Base-by-base conservation (phyloP, 129 eudicot species). In the Tanacetum coccineum region DNA sequence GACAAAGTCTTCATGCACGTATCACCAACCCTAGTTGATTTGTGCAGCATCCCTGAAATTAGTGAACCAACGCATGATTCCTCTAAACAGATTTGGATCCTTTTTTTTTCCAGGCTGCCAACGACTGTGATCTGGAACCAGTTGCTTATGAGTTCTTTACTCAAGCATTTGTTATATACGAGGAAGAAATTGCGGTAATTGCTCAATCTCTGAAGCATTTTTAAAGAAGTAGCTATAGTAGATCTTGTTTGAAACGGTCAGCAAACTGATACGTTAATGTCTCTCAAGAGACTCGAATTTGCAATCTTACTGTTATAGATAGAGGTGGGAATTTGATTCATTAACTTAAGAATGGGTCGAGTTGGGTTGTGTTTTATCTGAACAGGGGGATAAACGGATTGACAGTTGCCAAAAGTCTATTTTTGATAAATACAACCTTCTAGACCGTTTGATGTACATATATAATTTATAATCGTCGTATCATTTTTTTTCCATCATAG, bases 81-180 rank as follows among this genome's bases (percentile, higher is more conserved):
- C 9, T 36, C 42, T 36, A 8, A 36, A 36, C 1, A 36, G 42
- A 36, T 17, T 13, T 15, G 25, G 9, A 19, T 12, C 32, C 67
- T 70, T 52, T 17, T 17, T 58, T 20, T 60, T 19, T 54, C 32
- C 89, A 93, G 99, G 96, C 96, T 76, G 96, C 99, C 77, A 89
- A 83, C 76, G 99, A 93, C 80, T 86, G 96, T 71, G 95, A 89
- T 74, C 81, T 93, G 59, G 99, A 93, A 80, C 87, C 95, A 62
- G 80, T 93, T 79, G 99, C 99, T 48, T 93, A 93, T 84, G 99
- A 93, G 8, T 89, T 86, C 68, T 93, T 93, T 73, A 93, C 95
- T 44, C 96, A 89, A 77, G 99, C 99, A 66, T 93, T 93, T 81
- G 85, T 93, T 45, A 68, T 93, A 44, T 93, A 93, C 12, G 99